Evolutionary conservation across 192 early-diverging fungal genomes (phyloP).

Genomic region (Podila minutissima): DNA sequence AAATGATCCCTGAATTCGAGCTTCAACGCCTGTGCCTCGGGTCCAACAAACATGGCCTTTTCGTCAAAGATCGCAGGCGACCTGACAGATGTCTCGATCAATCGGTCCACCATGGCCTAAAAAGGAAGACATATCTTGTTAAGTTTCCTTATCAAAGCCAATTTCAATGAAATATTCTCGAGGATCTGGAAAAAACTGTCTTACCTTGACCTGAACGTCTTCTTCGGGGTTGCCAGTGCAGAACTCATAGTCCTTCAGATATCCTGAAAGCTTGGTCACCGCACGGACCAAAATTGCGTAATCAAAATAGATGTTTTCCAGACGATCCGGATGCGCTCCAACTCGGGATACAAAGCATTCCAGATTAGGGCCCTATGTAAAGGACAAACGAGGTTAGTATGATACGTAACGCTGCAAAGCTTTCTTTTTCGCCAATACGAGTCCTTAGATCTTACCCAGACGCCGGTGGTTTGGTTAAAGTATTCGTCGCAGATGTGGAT

Average conservation of each 20-base stretch:
- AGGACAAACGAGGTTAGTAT: not conserved
- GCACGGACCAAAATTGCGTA: slow-evolving; percentile 88
- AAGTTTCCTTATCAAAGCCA: slow-evolving; percentile 1
- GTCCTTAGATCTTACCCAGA: slow-evolving; percentile 70
- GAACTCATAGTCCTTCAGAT: slow-evolving; percentile 77
- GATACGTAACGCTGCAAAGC: not conserved
- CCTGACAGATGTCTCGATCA: slow-evolving; percentile 59
- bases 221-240: slow-evolving; percentile 72
- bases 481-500: slow-evolving; percentile 95
- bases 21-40: slow-evolving; percentile 73
- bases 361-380: slow-evolving; percentile 75
- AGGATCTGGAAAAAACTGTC: not conserved
- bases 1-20: slow-evolving; percentile 91
- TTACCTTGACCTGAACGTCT: slow-evolving; percentile 59
- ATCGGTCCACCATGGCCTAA: slow-evolving; percentile 66
- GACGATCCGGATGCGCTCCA: slow-evolving; percentile 85
- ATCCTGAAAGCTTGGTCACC: slow-evolving; percentile 81
- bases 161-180: not conserved
- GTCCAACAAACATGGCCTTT: slow-evolving; percentile 79
- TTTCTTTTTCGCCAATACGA: not conserved
- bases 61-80: slow-evolving; percentile 91
- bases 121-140: not conserved
- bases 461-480: slow-evolving; percentile 82
- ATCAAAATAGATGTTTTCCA: slow-evolving; percentile 95
- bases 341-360: slow-evolving; percentile 91